Percentiles rank a stretch among this genome's conserved stretches.
phyloP scores from a whole-genome alignment of 371 early-diverging fungal species.

The Cokeromyces recurvatus region DNA sequence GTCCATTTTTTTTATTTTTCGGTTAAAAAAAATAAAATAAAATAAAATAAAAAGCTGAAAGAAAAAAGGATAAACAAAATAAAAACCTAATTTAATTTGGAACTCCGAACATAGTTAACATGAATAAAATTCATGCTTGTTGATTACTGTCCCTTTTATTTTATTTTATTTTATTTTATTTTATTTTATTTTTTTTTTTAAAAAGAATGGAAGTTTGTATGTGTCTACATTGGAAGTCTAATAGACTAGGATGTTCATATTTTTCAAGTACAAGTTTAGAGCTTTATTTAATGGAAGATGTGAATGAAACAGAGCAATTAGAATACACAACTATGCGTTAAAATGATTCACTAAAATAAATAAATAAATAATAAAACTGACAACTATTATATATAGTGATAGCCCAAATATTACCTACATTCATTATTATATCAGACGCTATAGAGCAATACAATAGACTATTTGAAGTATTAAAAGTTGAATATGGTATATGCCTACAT shows the following conservation, averaged over 20 bases:
- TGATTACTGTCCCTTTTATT: too few relatives aligned
- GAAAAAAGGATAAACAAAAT: background rate
- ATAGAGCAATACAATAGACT: too few relatives aligned
- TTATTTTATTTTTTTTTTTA: background rate
- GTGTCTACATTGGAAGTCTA: slow-evolving; percentile 36
- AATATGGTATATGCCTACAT: slow-evolving; percentile 1
- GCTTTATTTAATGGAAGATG: slow-evolving; percentile 58
- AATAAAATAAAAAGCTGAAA: too few relatives aligned
- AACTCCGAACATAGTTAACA: too few relatives aligned
- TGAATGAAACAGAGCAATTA: slow-evolving; percentile 31
- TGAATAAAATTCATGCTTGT: too few relatives aligned
- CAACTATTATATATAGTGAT: slow-evolving; percentile 1
- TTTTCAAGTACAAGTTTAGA: slow-evolving; percentile 32
- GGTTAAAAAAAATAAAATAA: background rate
- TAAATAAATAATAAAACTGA: background rate
- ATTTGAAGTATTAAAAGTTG: background rate
- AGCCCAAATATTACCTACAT: slow-evolving; percentile 3
- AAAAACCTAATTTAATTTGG: too few relatives aligned
- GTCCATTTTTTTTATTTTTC: slow-evolving; percentile 1
- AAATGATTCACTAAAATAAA: background rate
- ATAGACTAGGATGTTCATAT: slow-evolving; percentile 53
- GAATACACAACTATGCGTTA: slow-evolving; percentile 36
- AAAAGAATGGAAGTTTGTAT: slow-evolving; percentile 28
- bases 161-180: background rate
- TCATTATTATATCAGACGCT: slow-evolving; percentile 2